Evolutionary conservation across 179 eudicot species (phyloP), one percentile per base, ranked within the genome.

Genomic region (Beta corolliflora): DNA sequence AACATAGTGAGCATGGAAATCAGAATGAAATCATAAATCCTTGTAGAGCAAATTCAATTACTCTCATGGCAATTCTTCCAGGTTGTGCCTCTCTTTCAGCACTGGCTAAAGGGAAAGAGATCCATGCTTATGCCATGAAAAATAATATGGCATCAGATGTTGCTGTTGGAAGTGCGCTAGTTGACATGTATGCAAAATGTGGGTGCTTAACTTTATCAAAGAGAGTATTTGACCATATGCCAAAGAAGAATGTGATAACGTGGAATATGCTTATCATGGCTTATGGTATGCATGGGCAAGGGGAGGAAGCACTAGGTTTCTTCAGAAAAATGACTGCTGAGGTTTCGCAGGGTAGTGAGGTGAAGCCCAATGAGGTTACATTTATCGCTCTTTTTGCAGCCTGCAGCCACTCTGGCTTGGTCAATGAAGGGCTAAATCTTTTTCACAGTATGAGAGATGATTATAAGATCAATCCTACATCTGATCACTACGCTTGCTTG

Each of bases 401-500:
- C 8, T 88, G 90, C 59, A 84, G 89, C 69, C 90, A 86, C 80
- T 88, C 92, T 29, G 91, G 94, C 41, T 81, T 83, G 83, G 89
- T 90, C 1, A 77, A 86, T 19, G 85, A 84, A 85, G 94, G 94
- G 65, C 85, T 84, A 29, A 19, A 80, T 74, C 79, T 90, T 46
- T 91, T 91, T 73, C 25, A 78, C 65, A 85, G 71, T 29, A 88
- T 91, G 91, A 88, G 77, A 68, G 67, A 70, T 45, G 88, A 84
- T 63, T 85, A 87, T 69, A 85, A 83, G 44, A 64, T 89, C 75
- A 79, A 60, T 52, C 92, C 93, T 5, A 58, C 74, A 45, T 67
- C 88, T 41, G 92, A 90, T 79, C 95, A 91, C 81, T 92, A 87
- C 81, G 88, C 93, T 66, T 90, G 93, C 80, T 80, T 92, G 0